These are phyloP conservation scores for Lentithecium fluviatile DNA, from an alignment of 495 filamentous ascomycete genomes.

Conservation along the genomic window DNA sequence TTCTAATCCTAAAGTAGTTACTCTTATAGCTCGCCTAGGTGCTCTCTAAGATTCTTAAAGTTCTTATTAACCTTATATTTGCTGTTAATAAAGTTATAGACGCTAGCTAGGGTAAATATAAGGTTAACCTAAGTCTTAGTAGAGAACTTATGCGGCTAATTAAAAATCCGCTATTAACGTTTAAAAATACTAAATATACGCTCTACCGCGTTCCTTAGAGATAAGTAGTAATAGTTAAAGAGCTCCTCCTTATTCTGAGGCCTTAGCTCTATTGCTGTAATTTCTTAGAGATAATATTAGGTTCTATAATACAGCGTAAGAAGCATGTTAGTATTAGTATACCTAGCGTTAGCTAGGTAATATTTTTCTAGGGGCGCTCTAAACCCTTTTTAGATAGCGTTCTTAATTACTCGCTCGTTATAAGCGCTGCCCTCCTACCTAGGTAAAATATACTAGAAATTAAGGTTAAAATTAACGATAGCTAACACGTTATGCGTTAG, in stretches of 20 bases:
- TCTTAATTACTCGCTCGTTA: not conserved
- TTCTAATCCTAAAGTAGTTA: not conserved
- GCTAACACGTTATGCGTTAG: constrained; percentile 3
- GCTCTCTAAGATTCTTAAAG: not conserved
- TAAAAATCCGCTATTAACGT: not conserved
- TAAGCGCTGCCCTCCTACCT: constrained; percentile 4
- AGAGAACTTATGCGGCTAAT: not conserved
- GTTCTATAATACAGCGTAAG: not conserved
- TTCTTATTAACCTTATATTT: not conserved
- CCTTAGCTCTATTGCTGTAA: not conserved
- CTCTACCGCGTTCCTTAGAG: constrained; percentile 3
- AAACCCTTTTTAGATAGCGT: not conserved
- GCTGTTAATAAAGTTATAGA: constrained; percentile 8
- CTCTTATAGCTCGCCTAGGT: not conserved
- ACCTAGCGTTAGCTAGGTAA: not conserved
- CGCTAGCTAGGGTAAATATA: not conserved
- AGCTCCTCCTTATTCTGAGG: not conserved
- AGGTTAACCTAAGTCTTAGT: not conserved
- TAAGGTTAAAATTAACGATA: not conserved
- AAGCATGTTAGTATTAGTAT: not conserved
- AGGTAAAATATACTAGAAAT: constrained; percentile 5
- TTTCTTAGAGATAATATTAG: constrained; percentile 1
- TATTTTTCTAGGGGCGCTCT: not conserved
- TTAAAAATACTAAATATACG: constrained; percentile 10
- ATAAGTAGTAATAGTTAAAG: not conserved